Conservation (phyloP, 164 flowering plant species). For the Magnolia kwangsiensis region DNA sequence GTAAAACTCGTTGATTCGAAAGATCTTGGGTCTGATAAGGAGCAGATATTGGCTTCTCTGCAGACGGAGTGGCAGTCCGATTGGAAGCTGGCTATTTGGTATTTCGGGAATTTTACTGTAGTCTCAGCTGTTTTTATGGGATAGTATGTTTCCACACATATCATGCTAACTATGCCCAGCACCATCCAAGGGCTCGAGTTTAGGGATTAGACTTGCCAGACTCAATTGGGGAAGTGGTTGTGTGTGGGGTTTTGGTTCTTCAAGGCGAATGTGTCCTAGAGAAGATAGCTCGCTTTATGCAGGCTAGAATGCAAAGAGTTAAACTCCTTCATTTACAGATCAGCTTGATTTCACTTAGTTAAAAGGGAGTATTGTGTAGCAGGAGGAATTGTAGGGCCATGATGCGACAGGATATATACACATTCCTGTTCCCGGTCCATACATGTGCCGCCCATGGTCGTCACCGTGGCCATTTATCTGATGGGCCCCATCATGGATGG, state of each 20-base stretch:
- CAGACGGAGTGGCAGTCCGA: slow-evolving; percentile 71
- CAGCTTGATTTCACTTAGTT: background rate
- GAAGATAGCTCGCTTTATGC: slow-evolving; percentile 78
- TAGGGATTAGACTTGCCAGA: slow-evolving; percentile 94
- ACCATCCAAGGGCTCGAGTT: slow-evolving; percentile 88
- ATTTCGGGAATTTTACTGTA: slow-evolving; percentile 76
- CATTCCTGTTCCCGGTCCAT: background rate
- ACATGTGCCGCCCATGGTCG: background rate
- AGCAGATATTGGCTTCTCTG: slow-evolving; percentile 73
- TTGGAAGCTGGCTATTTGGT: slow-evolving; percentile 74
- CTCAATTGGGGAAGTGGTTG: slow-evolving; percentile 86
- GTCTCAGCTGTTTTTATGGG: slow-evolving; percentile 60
- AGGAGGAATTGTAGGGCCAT: background rate
- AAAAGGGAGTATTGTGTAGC: background rate
- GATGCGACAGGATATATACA: background rate
- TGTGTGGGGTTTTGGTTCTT: slow-evolving; percentile 71
- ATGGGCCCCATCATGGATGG: background rate
- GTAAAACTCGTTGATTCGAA: slow-evolving; percentile 57
- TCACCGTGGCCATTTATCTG: background rate
- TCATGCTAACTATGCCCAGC: slow-evolving; percentile 56
- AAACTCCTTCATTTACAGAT: slow-evolving; percentile 8
- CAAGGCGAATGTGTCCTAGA: slow-evolving; percentile 67
- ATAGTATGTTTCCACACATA: slow-evolving; percentile 61
- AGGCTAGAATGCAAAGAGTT: slow-evolving; percentile 82
- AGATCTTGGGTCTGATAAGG: slow-evolving; percentile 62